Evolutionary conservation across 2,329 filamentous ascomycete species (phyloP).

Genomic region (Xylaria sp.): DNA sequence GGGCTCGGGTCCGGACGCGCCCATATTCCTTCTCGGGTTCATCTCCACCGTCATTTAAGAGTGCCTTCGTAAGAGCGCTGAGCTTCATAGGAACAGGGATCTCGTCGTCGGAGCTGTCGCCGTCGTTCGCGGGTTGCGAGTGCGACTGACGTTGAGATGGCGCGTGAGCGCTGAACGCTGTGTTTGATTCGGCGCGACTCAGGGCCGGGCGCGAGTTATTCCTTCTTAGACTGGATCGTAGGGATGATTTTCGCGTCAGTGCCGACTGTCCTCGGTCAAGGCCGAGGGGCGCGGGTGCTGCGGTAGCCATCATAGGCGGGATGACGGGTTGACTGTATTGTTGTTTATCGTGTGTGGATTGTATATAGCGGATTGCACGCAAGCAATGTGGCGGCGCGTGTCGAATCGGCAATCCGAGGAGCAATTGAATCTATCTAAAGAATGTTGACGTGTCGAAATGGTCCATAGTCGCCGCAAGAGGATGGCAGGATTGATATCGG

Average conservation of each 20-base stretch:
- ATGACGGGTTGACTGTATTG: slow-evolving; percentile 17
- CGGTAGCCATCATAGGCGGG: slow-evolving; percentile 36
- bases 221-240: slow-evolving; percentile 60
- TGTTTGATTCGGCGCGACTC: slow-evolving; percentile 54
- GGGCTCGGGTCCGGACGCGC: slow-evolving; percentile 52
- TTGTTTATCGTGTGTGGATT: slow-evolving; percentile 25
- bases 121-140: slow-evolving; percentile 51
- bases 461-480: slow-evolving; percentile 44
- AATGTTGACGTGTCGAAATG: slow-evolving; percentile 49
- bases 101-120: slow-evolving; percentile 94
- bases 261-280: slow-evolving; percentile 54
- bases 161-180: slow-evolving; percentile 40
- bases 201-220: slow-evolving; percentile 53
- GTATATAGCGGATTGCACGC: slow-evolving; percentile 24
- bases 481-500: slow-evolving; percentile 41
- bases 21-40: slow-evolving; percentile 49
- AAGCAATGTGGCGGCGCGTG: slow-evolving; percentile 28
- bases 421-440: slow-evolving; percentile 40
- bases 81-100: slow-evolving; percentile 91
- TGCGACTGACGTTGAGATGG: slow-evolving; percentile 18
- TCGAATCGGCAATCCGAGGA: slow-evolving; percentile 37
- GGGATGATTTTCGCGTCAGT: slow-evolving; percentile 58
- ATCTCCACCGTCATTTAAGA: slow-evolving; percentile 70
- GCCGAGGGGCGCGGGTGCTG: slow-evolving; percentile 54
- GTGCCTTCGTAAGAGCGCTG: slow-evolving; percentile 87